Evolutionary conservation across 306 rosid genomes (phyloP).

Genomic region (Cicer judaicum): DNA sequence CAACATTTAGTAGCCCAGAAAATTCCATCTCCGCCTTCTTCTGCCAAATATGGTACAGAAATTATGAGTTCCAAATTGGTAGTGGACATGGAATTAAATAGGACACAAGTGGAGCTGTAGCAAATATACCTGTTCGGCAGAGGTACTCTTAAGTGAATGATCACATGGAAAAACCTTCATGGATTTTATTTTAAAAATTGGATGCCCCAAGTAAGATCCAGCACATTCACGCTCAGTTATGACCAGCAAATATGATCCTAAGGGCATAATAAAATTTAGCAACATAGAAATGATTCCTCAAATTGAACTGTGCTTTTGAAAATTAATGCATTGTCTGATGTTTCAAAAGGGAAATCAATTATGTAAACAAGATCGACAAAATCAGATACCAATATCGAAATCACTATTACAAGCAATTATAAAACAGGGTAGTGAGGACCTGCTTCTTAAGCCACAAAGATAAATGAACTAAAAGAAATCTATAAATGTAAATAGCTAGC

Average conservation of each 20-base stretch:
- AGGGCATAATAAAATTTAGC: slow-evolving; percentile 37
- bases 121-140: slow-evolving; percentile 71
- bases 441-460: slow-evolving; percentile 24
- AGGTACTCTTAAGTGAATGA: slow-evolving; percentile 66
- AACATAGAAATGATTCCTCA: slow-evolving; percentile 40
- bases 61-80: slow-evolving; percentile 42
- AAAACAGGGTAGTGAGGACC: slow-evolving; percentile 26
- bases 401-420: slow-evolving; percentile 22
- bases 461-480: slow-evolving; percentile 33
- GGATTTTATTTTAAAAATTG: slow-evolving; percentile 70
- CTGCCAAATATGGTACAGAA: slow-evolving; percentile 56
- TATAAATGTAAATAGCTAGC: slow-evolving; percentile 39
- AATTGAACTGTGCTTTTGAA: slow-evolving; percentile 34
- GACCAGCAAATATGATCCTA: slow-evolving; percentile 86
- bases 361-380: slow-evolving; percentile 38
- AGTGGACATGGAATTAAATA: slow-evolving; percentile 37
- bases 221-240: slow-evolving; percentile 70
- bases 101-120: slow-evolving; percentile 29
- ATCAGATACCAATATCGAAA: slow-evolving; percentile 33
- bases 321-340: slow-evolving; percentile 24
- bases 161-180: slow-evolving; percentile 88
- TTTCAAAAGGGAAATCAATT: slow-evolving; percentile 28
- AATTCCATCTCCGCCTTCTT: slow-evolving; percentile 87
- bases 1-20: slow-evolving; percentile 71
- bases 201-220: slow-evolving; percentile 91